A percentile compares a stretch with the other conserved stretches of the same genome.
phyloP scores from a whole-genome alignment of 345 rosid genomes.

The Hypericum perforatum region DNA sequence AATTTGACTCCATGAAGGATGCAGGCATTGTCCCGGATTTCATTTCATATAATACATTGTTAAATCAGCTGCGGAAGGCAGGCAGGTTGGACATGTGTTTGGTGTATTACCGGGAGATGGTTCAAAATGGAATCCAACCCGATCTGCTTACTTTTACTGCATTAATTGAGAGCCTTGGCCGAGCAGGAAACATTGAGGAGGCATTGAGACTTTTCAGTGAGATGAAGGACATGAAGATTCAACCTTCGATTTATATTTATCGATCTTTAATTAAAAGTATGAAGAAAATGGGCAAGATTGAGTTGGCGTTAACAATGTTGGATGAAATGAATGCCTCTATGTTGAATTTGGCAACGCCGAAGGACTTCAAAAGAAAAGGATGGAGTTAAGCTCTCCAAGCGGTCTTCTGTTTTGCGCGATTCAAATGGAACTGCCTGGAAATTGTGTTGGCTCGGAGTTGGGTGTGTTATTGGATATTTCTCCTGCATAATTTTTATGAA shows the following conservation, averaged over 20 bases:
- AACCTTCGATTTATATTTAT: constrained; percentile 56
- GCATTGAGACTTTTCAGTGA: constrained; percentile 55
- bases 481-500: too few relatives aligned
- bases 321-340: constrained; percentile 57
- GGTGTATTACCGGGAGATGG: constrained; percentile 48
- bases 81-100: constrained; percentile 64
- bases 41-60: constrained; percentile 59
- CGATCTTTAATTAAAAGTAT: constrained; percentile 35
- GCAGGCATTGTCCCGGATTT: constrained; percentile 43
- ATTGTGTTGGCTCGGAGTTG: too few relatives aligned
- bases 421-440: neutral
- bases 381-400: constrained; percentile 16
- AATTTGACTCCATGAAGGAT: constrained; percentile 55
- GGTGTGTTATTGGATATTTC: too few relatives aligned
- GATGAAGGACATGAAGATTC: constrained; percentile 55
- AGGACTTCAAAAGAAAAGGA: constrained; percentile 47
- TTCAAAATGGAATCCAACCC: constrained; percentile 37
- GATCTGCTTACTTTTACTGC: constrained; percentile 83
- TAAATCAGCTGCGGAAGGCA: constrained; percentile 53
- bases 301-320: constrained; percentile 33
- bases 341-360: constrained; percentile 46
- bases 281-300: constrained; percentile 43
- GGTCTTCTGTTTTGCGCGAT: neutral
- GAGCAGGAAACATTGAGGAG: constrained; percentile 51
- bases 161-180: constrained; percentile 61